These are phyloP conservation scores for Colletotrichum tofieldiae DNA, from an alignment of 2,329 filamentous ascomycete species.

Conservation along the genomic window DNA sequence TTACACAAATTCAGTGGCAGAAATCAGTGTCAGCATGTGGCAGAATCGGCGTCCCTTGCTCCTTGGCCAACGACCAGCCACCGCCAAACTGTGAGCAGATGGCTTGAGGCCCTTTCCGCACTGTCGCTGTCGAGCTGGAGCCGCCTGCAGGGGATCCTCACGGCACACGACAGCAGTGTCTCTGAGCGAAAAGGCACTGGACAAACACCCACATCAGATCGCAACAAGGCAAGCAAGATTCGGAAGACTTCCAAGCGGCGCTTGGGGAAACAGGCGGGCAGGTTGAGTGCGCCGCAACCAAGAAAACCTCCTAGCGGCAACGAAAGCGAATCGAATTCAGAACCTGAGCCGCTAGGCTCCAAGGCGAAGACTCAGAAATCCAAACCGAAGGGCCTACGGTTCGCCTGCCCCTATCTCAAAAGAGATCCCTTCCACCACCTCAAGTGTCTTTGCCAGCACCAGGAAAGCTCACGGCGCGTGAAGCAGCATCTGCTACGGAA, in stretches of 20 bases:
- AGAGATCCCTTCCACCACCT: neutral
- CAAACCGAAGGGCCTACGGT: neutral
- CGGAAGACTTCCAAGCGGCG: neutral
- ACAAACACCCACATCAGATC: neutral
- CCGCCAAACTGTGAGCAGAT: neutral
- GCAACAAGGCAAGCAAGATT: neutral
- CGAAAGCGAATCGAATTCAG: neutral
- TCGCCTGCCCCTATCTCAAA: conserved; percentile 7
- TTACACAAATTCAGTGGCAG: neutral
- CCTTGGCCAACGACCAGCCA: neutral
- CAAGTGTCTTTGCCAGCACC: conserved; percentile 1
- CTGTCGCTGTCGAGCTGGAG: neutral
- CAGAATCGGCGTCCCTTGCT: neutral
- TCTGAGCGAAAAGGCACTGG: neutral
- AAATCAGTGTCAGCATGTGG: neutral
- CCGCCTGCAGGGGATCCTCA: neutral
- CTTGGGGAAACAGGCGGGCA: too few species aligned
- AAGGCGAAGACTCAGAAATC: neutral
- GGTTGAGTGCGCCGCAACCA: neutral
- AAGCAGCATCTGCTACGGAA: neutral
- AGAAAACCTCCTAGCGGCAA: neutral
- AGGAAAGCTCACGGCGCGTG: neutral
- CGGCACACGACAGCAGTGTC: neutral
- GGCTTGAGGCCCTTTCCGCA: neutral
- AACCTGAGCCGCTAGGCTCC: neutral